Evolutionary conservation across 2,329 filamentous ascomycete genomes (phyloP).

Genomic region (Xylariaceae sp.): DNA sequence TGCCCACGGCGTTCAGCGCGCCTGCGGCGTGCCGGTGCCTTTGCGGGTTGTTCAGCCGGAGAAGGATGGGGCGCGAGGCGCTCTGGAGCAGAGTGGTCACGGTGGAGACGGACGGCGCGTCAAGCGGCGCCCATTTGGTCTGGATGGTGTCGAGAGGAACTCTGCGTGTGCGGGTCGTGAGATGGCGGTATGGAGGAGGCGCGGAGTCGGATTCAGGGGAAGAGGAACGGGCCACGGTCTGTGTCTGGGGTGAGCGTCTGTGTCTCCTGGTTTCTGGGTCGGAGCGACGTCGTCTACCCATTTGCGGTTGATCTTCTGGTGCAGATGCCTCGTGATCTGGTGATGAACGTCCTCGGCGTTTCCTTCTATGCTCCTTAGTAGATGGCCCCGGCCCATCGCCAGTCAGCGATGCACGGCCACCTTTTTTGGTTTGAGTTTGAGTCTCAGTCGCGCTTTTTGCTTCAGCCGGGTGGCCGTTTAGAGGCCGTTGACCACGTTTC

Average conservation of each 20-base stretch:
- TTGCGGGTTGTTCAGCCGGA: slow-evolving; percentile 53
- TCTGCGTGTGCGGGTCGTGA: slow-evolving; percentile 53
- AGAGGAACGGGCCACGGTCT: slow-evolving; percentile 23
- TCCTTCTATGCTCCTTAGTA: slow-evolving; percentile 20
- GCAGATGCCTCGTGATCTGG: slow-evolving; percentile 11
- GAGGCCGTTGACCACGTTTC: slow-evolving; percentile 34
- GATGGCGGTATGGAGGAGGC: slow-evolving; percentile 49
- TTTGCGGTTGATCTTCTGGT: slow-evolving; percentile 9
- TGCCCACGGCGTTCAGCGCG: slow-evolving; percentile 58
- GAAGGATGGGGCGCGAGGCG: slow-evolving; percentile 64
- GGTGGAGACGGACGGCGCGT: slow-evolving; percentile 55
- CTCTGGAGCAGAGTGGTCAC: slow-evolving; percentile 60
- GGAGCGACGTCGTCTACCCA: slow-evolving; percentile 5
- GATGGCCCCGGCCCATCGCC: slow-evolving; percentile 15
- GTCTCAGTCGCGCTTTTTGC: slow-evolving; percentile 10
- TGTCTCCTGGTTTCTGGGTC: slow-evolving; percentile 10
- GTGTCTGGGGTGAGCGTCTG: slow-evolving; percentile 13
- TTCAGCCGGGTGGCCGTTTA: slow-evolving; percentile 20
- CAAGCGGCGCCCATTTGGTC: slow-evolving; percentile 66
- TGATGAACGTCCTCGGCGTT: slow-evolving; percentile 13
- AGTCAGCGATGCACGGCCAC: slow-evolving; percentile 24
- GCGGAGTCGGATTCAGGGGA: slow-evolving; percentile 32
- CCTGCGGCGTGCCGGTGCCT: slow-evolving; percentile 57
- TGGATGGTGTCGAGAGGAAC: slow-evolving; percentile 68
- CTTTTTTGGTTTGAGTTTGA: slow-evolving; percentile 21